Evolutionary conservation across 805 yeast species (phyloP), one percentile per base, ranked within the genome.

Genomic region (Priceomyces fermenticarens): DNA sequence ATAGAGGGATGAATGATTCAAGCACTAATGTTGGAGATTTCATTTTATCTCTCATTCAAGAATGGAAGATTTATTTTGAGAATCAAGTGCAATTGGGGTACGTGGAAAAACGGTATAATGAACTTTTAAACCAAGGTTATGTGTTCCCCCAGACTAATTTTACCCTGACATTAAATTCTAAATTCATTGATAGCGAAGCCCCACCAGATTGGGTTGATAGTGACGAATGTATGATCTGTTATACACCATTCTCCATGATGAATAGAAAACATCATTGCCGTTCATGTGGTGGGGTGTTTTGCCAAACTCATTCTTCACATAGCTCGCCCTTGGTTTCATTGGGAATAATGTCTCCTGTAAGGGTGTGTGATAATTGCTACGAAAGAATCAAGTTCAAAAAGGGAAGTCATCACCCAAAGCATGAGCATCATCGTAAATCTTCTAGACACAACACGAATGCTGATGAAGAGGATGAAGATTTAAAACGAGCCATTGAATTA

Each of bases 121-220:
- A 75, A 46, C 71, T 91, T 43, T 69, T 74, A 41, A 60, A 66
- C 31, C 85, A 84, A 42, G 90, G 83, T 1, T 78, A 78, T 49
- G 67, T 72, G 39, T 88, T 90, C 54, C 95, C 96, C 1, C 45
- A 49, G 15, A 35, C 20, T 17, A 43, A 43, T n/a, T 14, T 16
- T 10, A 28, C 35, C 5, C 70, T 75, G 3, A 56, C 56, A 23
- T 55, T 64, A 15, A 72, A 70, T 36, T 60, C 71, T 26, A 65
- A 66, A 13, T 80, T 90, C 59, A 78, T 91, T 36, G 97, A 91
- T 53, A 78, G 96, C 2, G 85, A 81, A 46, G 90, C 90, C 3
- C 97, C 99, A 2, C 98, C 99, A 0, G 97, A 89, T 52, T 93
- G 99, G 99, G 83, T 86, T 15, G 99, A 93, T 55, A 85, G 90